Percentiles rank a stretch among this genome's conserved stretches.
These are phyloP conservation scores for Ustilago trichophora DNA, from an alignment of 1,284 basidiomycete species.

Conservation along the genomic window DNA sequence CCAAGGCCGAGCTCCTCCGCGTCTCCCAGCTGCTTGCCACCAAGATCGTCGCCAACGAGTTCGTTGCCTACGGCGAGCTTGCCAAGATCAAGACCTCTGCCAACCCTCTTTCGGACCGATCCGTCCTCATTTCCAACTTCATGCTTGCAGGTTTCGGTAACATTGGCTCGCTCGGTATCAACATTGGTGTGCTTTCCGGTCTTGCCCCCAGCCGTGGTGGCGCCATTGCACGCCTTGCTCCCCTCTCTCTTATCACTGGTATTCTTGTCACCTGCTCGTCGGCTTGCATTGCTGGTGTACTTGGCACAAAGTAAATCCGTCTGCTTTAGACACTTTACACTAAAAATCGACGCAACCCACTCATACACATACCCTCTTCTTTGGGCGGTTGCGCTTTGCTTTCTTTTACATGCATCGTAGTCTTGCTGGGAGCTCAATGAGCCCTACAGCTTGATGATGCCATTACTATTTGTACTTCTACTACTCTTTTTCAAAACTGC, in stretches of 20 bases:
- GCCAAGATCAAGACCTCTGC: slow-evolving; percentile 42
- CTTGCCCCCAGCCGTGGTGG: slow-evolving; percentile 80
- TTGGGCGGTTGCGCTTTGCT: slow-evolving; percentile 5
- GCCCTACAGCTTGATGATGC: not conserved
- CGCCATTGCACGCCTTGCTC: slow-evolving; percentile 76
- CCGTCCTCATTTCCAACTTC: slow-evolving; percentile 79
- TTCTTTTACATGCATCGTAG: not conserved
- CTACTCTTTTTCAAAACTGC: slow-evolving; percentile 4
- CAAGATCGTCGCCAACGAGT: slow-evolving; percentile 83
- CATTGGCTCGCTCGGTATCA: slow-evolving; percentile 79
- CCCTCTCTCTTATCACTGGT: slow-evolving; percentile 71
- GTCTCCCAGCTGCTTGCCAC: slow-evolving; percentile 76
- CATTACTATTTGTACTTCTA: slow-evolving; percentile 19
- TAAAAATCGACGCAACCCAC: not conserved
- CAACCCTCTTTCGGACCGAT: slow-evolving; percentile 75
- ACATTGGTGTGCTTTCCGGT: slow-evolving; percentile 85
- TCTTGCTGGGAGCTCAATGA: no score
- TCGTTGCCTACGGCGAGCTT: slow-evolving; percentile 76
- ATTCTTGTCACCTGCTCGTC: slow-evolving; percentile 67
- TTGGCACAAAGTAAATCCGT: slow-evolving; percentile 43
- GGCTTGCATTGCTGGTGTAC: slow-evolving; percentile 67
- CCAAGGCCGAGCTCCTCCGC: slow-evolving; percentile 64
- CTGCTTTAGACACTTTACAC: not conserved
- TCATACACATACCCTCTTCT: slow-evolving; percentile 20
- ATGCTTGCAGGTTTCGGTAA: slow-evolving; percentile 91